These are phyloP conservation scores for Pilaira anomala DNA, from an alignment of 192 early-diverging fungal genomes.

Conservation along the genomic window DNA sequence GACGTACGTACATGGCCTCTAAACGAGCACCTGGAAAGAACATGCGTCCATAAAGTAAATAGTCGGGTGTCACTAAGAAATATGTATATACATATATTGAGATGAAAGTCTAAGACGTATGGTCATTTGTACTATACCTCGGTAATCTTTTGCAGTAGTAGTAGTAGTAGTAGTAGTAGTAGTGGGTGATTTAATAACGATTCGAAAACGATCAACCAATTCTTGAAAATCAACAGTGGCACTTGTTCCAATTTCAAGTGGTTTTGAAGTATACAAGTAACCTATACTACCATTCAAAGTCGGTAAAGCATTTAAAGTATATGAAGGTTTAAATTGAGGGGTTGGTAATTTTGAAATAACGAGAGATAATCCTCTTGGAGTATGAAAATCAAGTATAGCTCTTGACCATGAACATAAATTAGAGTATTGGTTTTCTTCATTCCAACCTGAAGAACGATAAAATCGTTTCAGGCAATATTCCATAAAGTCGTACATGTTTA, in stretches of 20 bases:
- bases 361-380: constrained; percentile 70
- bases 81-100: background rate
- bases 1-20: constrained; percentile 60
- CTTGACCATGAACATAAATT: constrained; percentile 71
- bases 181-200: background rate
- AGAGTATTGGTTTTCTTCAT: constrained; percentile 79
- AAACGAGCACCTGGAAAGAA: constrained; percentile 65
- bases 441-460: constrained; percentile 72
- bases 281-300: constrained; percentile 65
- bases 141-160: background rate
- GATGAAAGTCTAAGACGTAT: no score
- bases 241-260: constrained; percentile 58
- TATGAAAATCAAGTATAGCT: constrained; percentile 80
- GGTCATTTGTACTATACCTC: no score
- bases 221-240: constrained; percentile 49
- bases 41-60: constrained; percentile 69
- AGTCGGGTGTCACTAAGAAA: constrained; percentile 28
- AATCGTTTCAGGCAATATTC: constrained; percentile 77
- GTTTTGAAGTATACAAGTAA: constrained; percentile 76
- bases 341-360: constrained; percentile 73
- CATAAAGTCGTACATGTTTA: constrained; percentile 73
- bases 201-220: constrained; percentile 49
- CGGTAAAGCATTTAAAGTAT: constrained; percentile 61
- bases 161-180: no score
- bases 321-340: constrained; percentile 72